Base-by-base conservation (phyloP, 169 alveolate species). In the Plasmodium reichenowi region DNA sequence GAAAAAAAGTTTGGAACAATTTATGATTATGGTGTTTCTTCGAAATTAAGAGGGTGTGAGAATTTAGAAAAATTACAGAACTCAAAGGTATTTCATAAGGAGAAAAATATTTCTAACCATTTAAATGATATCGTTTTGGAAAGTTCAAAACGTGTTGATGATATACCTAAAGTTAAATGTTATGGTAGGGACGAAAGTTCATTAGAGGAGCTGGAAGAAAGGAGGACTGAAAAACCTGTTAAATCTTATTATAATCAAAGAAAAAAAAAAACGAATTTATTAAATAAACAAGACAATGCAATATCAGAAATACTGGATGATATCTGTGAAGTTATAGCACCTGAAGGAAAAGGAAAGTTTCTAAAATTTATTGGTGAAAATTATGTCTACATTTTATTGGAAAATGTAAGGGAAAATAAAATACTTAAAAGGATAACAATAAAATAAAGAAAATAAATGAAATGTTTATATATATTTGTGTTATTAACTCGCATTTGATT, bases 291-390 rank as follows among this genome's bases (percentile, higher is more conserved):
- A 58, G 48, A 15, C 52, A 75, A 83, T 62, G 48, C 70, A 12
- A 83, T 68, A 50, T 67, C 80, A 12, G 83, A 83, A 56, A 72
- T 83, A 24, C 10, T 67, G 47, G 70, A 86, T 86, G 71, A 62
- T 64, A 62, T 72, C 59, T 71, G 75, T 72, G 87, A 86, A 52
- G 48, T 86, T 43, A 66, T 86, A 62, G 92, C 88, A 2, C 92
- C 92, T 3, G 92, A 86, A 24, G 92, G 92, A 13, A 86, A 29
- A 67, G 92, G 88, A 15, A 86, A 64, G 17, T 72, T 86, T 70
- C 43, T 72, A 86, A 86, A 86, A 71, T 83, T 83, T 71, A 86
- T 86, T 50, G 88, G 92, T 12, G 92, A 72, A 26, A 72, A 86
- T 86, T 86, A 72, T 38, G 92, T 70, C 47, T 86, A 86, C 66